A percentile compares a stretch with the other conserved stretches of the same genome.
Evolutionary conservation across 2,329 filamentous ascomycete genomes (phyloP).

Genomic region (Ampelomyces quisqualis): DNA sequence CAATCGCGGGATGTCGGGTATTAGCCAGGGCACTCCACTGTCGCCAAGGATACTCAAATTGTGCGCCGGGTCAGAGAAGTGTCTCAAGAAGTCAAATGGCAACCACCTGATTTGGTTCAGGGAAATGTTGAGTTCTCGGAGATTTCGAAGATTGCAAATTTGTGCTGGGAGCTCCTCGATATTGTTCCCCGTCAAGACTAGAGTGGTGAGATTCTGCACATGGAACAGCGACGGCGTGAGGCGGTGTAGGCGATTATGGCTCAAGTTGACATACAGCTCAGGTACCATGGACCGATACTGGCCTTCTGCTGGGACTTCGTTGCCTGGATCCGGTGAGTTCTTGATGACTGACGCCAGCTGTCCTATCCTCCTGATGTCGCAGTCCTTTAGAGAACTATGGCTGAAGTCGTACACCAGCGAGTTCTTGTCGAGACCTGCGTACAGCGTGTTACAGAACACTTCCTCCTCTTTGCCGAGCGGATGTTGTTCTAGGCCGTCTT

Average conservation of each 20-base stretch:
- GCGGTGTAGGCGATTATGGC: conserved; percentile 21
- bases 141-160: conserved; percentile 22
- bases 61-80: conserved; percentile 16
- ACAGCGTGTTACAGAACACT: conserved; percentile 15
- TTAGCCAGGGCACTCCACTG: conserved; percentile 1
- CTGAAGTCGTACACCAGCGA: conserved; percentile 19
- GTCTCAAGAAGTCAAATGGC: conserved; percentile 28
- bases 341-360: conserved; percentile 31
- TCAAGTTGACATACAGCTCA: conserved; percentile 25
- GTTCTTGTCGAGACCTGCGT: conserved; percentile 18
- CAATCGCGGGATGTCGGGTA: neutral
- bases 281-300: conserved; percentile 37
- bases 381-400: conserved; percentile 16
- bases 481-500: conserved; percentile 1
- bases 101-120: conserved; percentile 26
- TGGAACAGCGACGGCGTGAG: conserved; percentile 29
- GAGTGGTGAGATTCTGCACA: conserved; percentile 27
- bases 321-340: conserved; percentile 23
- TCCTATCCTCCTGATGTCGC: conserved; percentile 27
- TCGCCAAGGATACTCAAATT: conserved; percentile 7
- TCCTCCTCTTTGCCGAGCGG: conserved; percentile 6
- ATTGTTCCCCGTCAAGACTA: conserved; percentile 25
- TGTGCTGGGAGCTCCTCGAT: conserved; percentile 33
- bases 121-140: conserved; percentile 25
- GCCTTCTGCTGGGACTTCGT: conserved; percentile 27